Percentiles rank a stretch among this genome's conserved stretches.
These are phyloP conservation scores for Elasticomyces elasticus DNA, from an alignment of 495 filamentous ascomycete species.

Conservation along the genomic window DNA sequence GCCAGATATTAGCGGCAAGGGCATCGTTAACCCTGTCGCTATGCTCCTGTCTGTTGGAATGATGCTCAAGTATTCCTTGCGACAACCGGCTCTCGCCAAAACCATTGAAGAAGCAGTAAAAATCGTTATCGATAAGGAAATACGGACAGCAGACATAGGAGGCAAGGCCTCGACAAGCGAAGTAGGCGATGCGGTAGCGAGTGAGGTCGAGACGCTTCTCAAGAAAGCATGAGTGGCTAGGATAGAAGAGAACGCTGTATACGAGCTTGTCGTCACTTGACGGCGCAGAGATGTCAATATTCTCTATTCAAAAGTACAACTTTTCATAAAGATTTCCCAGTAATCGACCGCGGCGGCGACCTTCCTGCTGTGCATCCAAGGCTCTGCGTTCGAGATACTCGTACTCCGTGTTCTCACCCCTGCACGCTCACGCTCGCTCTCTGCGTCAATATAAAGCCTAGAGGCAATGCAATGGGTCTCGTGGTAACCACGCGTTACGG, in stretches of 20 bases:
- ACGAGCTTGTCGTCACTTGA: neutral
- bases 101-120: slow-evolving; percentile 74
- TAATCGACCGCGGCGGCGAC: too few relatives aligned
- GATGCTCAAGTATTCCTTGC: slow-evolving; percentile 85
- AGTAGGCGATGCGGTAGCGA: slow-evolving; percentile 72
- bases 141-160: slow-evolving; percentile 70
- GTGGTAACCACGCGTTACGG: too few relatives aligned
- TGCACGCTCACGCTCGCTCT: too few relatives aligned
- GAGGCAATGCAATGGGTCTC: too few relatives aligned
- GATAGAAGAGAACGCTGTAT: neutral
- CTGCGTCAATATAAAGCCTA: too few relatives aligned
- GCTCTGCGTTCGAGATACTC: too few relatives aligned
- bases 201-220: slow-evolving; percentile 52
- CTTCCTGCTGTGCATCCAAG: too few relatives aligned
- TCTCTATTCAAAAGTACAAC: too few relatives aligned
- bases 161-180: slow-evolving; percentile 62
- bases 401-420: too few relatives aligned
- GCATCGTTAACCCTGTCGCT: slow-evolving; percentile 72
- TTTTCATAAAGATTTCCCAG: too few relatives aligned
- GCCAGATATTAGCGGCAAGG: slow-evolving; percentile 73
- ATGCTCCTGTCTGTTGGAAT: slow-evolving; percentile 81
- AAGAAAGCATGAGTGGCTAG: slow-evolving; percentile 4
- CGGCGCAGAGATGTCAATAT: neutral
- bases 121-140: slow-evolving; percentile 60
- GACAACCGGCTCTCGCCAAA: slow-evolving; percentile 59